Conservation (phyloP, 2,329 filamentous ascomycete genomes). For the Mycocentrospora acerina region DNA sequence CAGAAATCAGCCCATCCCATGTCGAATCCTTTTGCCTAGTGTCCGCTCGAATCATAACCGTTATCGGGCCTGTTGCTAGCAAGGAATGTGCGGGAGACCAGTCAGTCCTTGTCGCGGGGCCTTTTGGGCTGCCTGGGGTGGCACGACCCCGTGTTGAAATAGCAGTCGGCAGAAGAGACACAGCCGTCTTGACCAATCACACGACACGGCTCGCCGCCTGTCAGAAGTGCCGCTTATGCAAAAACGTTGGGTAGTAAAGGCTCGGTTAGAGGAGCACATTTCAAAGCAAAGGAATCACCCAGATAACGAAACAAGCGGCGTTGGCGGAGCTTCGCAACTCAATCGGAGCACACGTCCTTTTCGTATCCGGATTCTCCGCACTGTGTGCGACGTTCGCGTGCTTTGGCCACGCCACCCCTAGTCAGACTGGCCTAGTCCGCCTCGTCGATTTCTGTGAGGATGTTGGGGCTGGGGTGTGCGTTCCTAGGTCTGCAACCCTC, state of each 20-base stretch:
- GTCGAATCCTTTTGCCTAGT: constrained; percentile 33
- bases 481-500: constrained; percentile 26
- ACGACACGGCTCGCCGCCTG: constrained; percentile 13
- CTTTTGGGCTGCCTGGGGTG: constrained; percentile 29
- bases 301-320: constrained; percentile 25
- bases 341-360: constrained; percentile 14
- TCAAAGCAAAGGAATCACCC: constrained; percentile 32
- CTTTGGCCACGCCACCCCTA: constrained; percentile 15
- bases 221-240: constrained; percentile 42
- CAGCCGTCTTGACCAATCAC: constrained; percentile 40
- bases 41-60: constrained; percentile 33
- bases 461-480: constrained; percentile 4
- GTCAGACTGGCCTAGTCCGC: constrained; percentile 2
- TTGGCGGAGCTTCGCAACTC: constrained; percentile 13
- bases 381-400: constrained; percentile 11
- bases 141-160: no score
- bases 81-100: constrained; percentile 34
- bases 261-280: constrained; percentile 37
- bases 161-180: no score
- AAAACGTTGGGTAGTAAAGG: constrained; percentile 36
- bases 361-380: constrained; percentile 23
- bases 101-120: constrained; percentile 29
- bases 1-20: constrained; percentile 43
- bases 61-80: constrained; percentile 18
- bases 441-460: neutral